phyloP scores from a whole-genome alignment of 78 protist genomes.

The Protostelium mycophagum region DNA sequence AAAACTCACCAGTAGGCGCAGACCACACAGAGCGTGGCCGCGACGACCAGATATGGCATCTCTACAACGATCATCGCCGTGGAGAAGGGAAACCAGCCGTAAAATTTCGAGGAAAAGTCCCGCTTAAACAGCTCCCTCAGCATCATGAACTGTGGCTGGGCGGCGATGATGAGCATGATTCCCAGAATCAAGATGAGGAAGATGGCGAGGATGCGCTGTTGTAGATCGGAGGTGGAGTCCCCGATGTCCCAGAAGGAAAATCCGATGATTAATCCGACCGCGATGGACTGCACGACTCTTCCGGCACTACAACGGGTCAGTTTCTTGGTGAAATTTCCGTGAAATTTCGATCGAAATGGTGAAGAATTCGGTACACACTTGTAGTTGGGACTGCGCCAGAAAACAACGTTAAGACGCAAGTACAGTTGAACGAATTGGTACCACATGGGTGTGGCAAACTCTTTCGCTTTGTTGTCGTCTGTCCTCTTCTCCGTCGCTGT shows the following conservation, averaged over 20 bases:
- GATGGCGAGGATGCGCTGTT: conserved; percentile 25
- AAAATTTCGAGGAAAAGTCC: conserved; percentile 40
- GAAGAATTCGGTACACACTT: too few species aligned
- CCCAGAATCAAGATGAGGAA: conserved; percentile 39
- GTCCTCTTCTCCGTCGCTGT: background rate
- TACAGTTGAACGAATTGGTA: conserved; percentile 38
- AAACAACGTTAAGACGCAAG: conserved; percentile 34
- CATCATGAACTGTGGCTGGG: conserved; percentile 25
- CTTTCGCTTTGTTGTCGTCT: conserved; percentile 16
- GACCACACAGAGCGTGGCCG: conserved; percentile 37
- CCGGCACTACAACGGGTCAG: too few species aligned
- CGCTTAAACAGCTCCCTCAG: conserved; percentile 32
- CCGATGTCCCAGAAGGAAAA: conserved; percentile 32
- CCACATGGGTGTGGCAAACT: conserved; percentile 12
- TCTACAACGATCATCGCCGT: conserved; percentile 30
- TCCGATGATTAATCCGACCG: conserved; percentile 34
- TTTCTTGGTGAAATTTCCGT: too few species aligned
- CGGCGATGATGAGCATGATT: conserved; percentile 26
- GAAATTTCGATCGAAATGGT: too few species aligned
- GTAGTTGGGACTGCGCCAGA: conserved; percentile 38
- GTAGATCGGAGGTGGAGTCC: conserved; percentile 31
- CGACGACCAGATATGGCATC: conserved; percentile 19
- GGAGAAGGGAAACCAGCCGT: conserved; percentile 54
- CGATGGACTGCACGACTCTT: background rate
- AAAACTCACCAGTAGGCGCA: conserved; percentile 35